phyloP scores from a whole-genome alignment of 164 flowering plant species.

The Stephania cephalantha region DNA sequence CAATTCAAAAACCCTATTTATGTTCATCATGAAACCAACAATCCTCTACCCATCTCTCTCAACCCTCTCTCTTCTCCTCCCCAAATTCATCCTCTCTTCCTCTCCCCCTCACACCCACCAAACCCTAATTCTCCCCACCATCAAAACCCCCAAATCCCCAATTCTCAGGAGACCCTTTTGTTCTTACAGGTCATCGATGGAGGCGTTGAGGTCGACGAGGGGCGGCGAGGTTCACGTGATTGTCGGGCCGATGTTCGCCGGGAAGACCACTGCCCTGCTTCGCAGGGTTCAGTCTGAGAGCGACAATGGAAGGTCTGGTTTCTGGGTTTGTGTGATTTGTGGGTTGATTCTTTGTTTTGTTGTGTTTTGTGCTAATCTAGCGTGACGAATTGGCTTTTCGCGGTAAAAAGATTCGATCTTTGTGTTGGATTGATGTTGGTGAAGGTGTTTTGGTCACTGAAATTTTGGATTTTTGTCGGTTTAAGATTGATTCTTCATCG shows the following conservation, averaged over 20 bases:
- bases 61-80: not conserved
- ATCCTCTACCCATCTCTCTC: conserved; percentile 23
- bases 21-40: conserved; percentile 23
- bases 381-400: not conserved
- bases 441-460: too few relatives aligned
- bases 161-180: conserved; percentile 13
- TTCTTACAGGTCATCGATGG: conserved; percentile 18
- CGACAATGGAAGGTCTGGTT: conserved; percentile 48
- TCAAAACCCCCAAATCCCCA: conserved; percentile 13
- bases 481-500: too few relatives aligned
- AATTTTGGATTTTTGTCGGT: too few relatives aligned
- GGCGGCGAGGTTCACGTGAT: conserved; percentile 83
- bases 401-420: not conserved
- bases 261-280: conserved; percentile 90
- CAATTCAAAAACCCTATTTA: conserved; percentile 19
- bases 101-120: conserved; percentile 8
- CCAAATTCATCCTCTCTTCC: not conserved
- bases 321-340: not conserved
- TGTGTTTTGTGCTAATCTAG: not conserved
- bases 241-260: conserved; percentile 93
- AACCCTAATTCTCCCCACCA: conserved; percentile 3
- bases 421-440: not conserved
- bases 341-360: not conserved
- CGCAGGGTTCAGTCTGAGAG: conserved; percentile 62
- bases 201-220: conserved; percentile 6